Base-by-base conservation (phyloP, 2,329 filamentous ascomycete genomes). In the Pseudocercospora crystallina region DNA sequence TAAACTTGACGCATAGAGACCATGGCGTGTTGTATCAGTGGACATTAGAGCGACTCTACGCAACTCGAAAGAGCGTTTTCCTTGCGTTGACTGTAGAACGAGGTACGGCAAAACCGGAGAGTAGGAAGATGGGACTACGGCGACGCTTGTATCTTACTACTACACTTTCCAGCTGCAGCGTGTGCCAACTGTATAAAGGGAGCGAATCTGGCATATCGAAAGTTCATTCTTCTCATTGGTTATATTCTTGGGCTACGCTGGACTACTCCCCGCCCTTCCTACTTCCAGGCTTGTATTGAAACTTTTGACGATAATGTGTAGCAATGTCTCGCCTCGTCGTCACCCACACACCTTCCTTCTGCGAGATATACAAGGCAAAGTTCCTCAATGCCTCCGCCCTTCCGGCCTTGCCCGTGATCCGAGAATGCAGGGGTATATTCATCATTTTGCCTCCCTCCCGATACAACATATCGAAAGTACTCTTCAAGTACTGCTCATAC, bases 301-400 rank as follows among this genome's bases (percentile, higher is more conserved):
- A 74, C 3, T 53, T 69, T 12, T 57, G 50, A 14, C 66, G 61
- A 53, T 71, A 73, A 35, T 75, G 72, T 56, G 63, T 66, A 5
- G 73, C 73, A 49, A 76, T 75, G 15, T 74, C 71, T 47, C 64
- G 62, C 46, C 72, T 59, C 7, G 71, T 75, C 5, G 73, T 70
- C 5, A 76, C 71, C 73, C 73, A 76, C 4, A 76, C 73, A 9
- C 64, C 69, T 41, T 68, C 65, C 51, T 73, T 73, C 49, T 67
- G 62, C 3, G 61, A 58, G 34, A 73, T 57, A 46, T 73, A 73
- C 55, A 65, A 50, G 64, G 71, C 69, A 55, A 73, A 73, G 35
- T 67, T 71, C n/a, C 70, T 48, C 35, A 73, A 53, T 1, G 68
- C 69, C 51, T 73, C 70, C 5, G 65, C 68, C 15, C 71, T 53